Base-by-base conservation (phyloP, 2,329 filamentous ascomycete species). In the Coniochaeta prunicola region DNA sequence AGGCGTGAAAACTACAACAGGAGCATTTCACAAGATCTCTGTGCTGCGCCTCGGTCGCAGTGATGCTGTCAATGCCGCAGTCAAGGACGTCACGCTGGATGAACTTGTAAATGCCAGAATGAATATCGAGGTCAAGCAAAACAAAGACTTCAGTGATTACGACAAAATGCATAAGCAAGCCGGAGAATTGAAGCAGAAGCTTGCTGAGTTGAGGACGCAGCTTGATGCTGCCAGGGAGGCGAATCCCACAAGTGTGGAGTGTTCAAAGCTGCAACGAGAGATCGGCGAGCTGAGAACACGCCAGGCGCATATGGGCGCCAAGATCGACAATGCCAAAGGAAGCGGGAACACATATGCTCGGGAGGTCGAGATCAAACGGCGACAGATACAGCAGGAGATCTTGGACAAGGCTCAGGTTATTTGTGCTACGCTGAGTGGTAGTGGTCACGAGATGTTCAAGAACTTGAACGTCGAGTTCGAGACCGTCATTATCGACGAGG, bases 401-500 rank as follows among this genome's bases (percentile, higher is more conserved):
- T 84, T 99, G 53, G 89, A 96, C 69, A 87, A 88, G 26, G 91
- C 94, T 1, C 91, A 99, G 73, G 89, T 99, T 57, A 85, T 99
- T 31, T 99, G 94, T 73, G 90, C 93, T 45, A 99, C 94, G 0
- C 85, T 99, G 53, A 97, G 92, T 71, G 94, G 93, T 67, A 93
- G 89, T 72, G 94, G 94, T 3, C 96, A 99, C 68, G 94, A 99
- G 65, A 96, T 97, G 86, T 96, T 99, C 76, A 91, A 93, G 73
- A 89, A 88, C 66, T 76, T 99, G 59, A 92, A 90, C 66, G 91
- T 99, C 57, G 94, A 99, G 72, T 99, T 99, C 65, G 94, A 99
- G 74, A 97, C 94, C 0, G 94, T 99, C 64, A 90, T 99, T 65
- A 97, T 99, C 63, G 94, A 99, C 67, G 94, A 99, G 76, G 94